These are phyloP conservation scores for Chenopodium formosanum DNA, from an alignment of 148 eudicot species.

Conservation along the genomic window DNA sequence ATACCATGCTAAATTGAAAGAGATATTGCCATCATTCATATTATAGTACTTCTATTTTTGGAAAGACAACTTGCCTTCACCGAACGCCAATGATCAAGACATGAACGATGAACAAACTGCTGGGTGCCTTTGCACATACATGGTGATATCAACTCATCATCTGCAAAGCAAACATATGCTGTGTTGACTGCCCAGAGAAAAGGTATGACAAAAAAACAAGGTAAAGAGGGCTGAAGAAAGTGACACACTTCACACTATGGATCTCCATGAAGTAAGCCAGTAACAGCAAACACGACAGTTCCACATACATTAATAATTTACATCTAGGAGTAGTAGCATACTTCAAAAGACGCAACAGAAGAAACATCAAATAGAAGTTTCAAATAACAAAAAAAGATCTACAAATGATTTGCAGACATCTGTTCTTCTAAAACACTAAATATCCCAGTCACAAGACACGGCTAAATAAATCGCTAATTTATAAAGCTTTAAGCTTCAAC, in stretches of 20 bases:
- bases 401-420: neutral
- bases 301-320: too few relatives aligned
- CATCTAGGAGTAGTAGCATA: neutral
- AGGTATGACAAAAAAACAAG: neutral
- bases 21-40: neutral
- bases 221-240: neutral
- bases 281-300: neutral
- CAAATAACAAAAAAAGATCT: neutral
- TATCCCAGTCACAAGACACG: neutral
- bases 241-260: neutral
- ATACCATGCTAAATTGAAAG: neutral
- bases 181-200: neutral
- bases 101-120: slow-evolving; percentile 89
- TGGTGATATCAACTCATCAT: slow-evolving; percentile 85
- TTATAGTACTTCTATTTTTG: slow-evolving; percentile 6
- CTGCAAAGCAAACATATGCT: slow-evolving; percentile 26
- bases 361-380: too few relatives aligned
- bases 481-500: too few relatives aligned
- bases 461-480: neutral
- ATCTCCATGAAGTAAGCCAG: neutral
- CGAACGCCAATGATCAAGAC: slow-evolving; percentile 98
- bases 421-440: neutral
- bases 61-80: slow-evolving; percentile 60
- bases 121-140: slow-evolving; percentile 99
- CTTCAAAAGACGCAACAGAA: neutral